A percentile compares a stretch with the other conserved stretches of the same genome.
Evolutionary conservation across 495 filamentous ascomycete species (phyloP).

Genomic region (Astrothelium macrocarpum): DNA sequence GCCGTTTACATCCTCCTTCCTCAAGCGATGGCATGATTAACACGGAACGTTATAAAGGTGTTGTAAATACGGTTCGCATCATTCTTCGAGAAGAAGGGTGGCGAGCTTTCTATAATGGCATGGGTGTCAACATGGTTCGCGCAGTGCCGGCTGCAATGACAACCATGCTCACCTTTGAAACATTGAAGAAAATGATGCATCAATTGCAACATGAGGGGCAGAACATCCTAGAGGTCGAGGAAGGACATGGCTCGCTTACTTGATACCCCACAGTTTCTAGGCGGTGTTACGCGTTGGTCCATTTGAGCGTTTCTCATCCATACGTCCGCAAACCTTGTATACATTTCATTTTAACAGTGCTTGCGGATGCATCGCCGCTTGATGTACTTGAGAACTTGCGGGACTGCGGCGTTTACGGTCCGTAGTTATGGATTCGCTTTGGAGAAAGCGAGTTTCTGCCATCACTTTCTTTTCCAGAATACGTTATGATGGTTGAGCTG

Average conservation of each 20-base stretch:
- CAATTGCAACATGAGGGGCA: constrained; percentile 42
- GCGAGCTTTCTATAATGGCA: constrained; percentile 93
- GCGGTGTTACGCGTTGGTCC: neutral
- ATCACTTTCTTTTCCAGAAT: too few species aligned
- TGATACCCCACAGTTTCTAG: neutral
- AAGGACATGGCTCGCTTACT: neutral
- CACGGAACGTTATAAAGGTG: constrained; percentile 65
- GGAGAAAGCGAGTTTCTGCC: too few species aligned
- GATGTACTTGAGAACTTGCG: neutral
- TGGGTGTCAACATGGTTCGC: constrained; percentile 95
- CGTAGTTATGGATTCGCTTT: too few species aligned
- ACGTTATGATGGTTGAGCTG: too few species aligned
- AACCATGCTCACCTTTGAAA: constrained; percentile 96
- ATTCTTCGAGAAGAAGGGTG: constrained; percentile 90
- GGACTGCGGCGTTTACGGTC: neutral
- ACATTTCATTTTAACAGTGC: neutral
- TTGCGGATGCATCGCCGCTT: neutral
- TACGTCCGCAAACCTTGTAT: neutral
- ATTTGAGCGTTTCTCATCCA: neutral
- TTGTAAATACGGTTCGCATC: constrained; percentile 70
- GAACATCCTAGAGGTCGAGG: constrained; percentile 11
- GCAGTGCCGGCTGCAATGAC: constrained; percentile 93
- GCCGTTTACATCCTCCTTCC: constrained; percentile 15
- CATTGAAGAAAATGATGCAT: constrained; percentile 52
- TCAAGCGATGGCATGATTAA: constrained; percentile 50